phyloP scores from a whole-genome alignment of 2,329 filamentous ascomycete species.

The Seiridium cupressi region DNA sequence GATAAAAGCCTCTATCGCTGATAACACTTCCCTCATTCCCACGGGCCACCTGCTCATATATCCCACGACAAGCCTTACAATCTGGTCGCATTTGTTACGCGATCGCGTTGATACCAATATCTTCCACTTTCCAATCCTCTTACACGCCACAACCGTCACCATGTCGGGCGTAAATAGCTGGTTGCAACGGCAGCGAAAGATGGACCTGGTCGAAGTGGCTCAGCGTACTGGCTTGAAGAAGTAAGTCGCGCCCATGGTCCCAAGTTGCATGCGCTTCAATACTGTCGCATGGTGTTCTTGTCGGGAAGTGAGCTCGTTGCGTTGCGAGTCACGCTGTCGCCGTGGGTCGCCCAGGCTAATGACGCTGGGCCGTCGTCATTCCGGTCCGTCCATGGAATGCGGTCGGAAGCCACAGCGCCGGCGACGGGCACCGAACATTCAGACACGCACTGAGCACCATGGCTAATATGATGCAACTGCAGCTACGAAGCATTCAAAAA shows the following conservation, averaged over 20 bases:
- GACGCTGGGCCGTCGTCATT: too few species aligned
- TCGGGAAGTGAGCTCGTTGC: slow-evolving; percentile 18
- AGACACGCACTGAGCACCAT: slow-evolving; percentile 4
- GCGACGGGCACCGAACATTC: not conserved
- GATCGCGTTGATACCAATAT: slow-evolving; percentile 25
- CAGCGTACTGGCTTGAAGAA: slow-evolving; percentile 67
- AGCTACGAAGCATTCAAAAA: slow-evolving; percentile 75
- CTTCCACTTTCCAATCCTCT: slow-evolving; percentile 1
- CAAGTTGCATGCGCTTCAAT: not conserved
- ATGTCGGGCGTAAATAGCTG: slow-evolving; percentile 70
- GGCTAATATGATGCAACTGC: slow-evolving; percentile 10
- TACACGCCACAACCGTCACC: slow-evolving; percentile 26
- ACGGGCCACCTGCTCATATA: slow-evolving; percentile 18
- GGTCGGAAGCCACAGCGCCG: slow-evolving; percentile 10
- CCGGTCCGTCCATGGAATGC: not conserved
- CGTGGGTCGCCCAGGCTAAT: too few species aligned
- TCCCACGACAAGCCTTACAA: slow-evolving; percentile 21
- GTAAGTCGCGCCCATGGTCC: slow-evolving; percentile 46
- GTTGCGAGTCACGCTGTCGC: not conserved
- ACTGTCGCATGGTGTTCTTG: not conserved
- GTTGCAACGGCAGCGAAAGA: slow-evolving; percentile 80
- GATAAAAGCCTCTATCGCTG: slow-evolving; percentile 1
- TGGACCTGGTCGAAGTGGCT: slow-evolving; percentile 73
- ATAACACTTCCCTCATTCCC: slow-evolving; percentile 12
- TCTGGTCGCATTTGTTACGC: slow-evolving; percentile 30